phyloP scores from a whole-genome alignment of 2,329 filamentous ascomycete genomes.

The Xylariaceae sp. region DNA sequence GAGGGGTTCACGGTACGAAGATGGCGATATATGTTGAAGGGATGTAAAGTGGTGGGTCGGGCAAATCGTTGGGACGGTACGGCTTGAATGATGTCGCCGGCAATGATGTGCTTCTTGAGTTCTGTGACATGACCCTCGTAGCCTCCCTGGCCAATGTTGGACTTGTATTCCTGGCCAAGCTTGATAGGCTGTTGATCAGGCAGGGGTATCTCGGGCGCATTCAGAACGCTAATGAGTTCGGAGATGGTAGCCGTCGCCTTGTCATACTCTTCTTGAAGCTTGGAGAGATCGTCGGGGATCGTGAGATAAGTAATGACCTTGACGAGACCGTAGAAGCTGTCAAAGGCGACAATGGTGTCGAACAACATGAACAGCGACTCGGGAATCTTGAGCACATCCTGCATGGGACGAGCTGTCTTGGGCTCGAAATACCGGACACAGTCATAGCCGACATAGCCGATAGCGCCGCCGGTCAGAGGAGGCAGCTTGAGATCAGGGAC shows the following conservation, averaged over 20 bases:
- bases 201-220: constrained; percentile 71
- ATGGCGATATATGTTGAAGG: constrained; percentile 97
- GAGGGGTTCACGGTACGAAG: constrained; percentile 96
- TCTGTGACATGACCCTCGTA: constrained; percentile 86
- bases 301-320: constrained; percentile 91
- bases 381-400: constrained; percentile 84
- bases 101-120: constrained; percentile 86
- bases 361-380: constrained; percentile 97
- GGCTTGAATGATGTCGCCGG: constrained; percentile 95
- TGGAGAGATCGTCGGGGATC: constrained; percentile 55
- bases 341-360: constrained; percentile 90
- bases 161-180: constrained; percentile 75
- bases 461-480: constrained; percentile 84
- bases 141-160: constrained; percentile 84
- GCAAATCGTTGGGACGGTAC: constrained; percentile 93
- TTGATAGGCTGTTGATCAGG: constrained; percentile 73
- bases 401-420: constrained; percentile 84
- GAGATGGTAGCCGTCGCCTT: constrained; percentile 64
- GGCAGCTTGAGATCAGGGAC: constrained; percentile 82
- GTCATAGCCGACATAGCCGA: constrained; percentile 97
- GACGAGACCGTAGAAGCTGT: constrained; percentile 89
- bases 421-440: constrained; percentile 98
- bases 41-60: constrained; percentile 84
- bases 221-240: constrained; percentile 67
- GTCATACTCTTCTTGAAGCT: constrained; percentile 66